phyloP scores from a whole-genome alignment of 208 protist species.

The Leishmania tarentolae region DNA sequence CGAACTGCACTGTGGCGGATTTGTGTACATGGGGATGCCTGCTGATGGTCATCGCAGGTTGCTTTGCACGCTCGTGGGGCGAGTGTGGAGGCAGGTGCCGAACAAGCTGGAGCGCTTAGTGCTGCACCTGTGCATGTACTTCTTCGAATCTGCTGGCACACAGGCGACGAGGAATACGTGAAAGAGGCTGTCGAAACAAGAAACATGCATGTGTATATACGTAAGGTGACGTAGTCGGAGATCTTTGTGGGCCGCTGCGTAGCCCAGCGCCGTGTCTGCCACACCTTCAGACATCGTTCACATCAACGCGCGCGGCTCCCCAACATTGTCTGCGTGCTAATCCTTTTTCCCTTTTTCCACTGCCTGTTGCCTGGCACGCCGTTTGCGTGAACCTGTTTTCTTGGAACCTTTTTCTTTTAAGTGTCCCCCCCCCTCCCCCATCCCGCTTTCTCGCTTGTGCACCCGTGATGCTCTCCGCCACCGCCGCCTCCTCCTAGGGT shows the following conservation, averaged over 20 bases:
- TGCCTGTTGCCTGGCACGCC: neutral
- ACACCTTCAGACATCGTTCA: neutral
- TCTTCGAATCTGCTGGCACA: slow-evolving; percentile 8
- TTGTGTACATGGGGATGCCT: slow-evolving; percentile 60
- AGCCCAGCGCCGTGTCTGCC: neutral
- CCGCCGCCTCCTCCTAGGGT: neutral
- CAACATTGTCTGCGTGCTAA: neutral
- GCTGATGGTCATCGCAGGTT: slow-evolving; percentile 68
- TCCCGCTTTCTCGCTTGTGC: neutral
- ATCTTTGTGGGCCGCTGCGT: neutral
- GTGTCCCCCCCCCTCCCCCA: too few relatives aligned
- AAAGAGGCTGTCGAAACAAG: neutral
- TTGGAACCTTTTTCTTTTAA: neutral
- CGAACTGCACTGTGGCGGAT: slow-evolving; percentile 22
- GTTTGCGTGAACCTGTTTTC: neutral
- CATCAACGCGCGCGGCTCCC: neutral
- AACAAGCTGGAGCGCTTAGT: slow-evolving; percentile 61
- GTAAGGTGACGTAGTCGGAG: neutral
- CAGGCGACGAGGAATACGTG: neutral
- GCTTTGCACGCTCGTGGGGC: slow-evolving; percentile 39
- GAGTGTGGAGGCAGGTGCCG: slow-evolving; percentile 23
- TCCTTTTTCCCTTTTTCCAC: neutral
- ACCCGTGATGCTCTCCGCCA: neutral
- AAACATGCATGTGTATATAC: neutral
- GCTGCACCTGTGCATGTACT: slow-evolving; percentile 22